phyloP scores from a whole-genome alignment of 139 green algal genomes.

The Volvox reticuliferus region DNA sequence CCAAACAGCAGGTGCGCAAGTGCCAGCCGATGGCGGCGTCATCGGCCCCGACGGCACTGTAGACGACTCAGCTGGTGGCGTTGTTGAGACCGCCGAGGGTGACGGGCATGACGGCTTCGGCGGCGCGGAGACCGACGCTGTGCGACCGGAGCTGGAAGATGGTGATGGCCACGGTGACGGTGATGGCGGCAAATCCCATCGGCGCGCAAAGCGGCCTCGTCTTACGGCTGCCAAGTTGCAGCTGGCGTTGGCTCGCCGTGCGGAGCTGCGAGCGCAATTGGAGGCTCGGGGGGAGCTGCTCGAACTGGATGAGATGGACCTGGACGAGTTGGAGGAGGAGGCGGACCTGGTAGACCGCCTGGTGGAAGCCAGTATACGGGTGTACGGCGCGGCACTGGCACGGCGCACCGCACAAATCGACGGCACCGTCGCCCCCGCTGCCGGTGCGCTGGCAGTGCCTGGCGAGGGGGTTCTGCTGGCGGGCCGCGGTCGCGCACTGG shows the following conservation, averaged over 20 bases:
- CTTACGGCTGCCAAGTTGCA: conserved; percentile 43
- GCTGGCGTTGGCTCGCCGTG: conserved; percentile 26
- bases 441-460: neutral
- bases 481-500: conserved; percentile 4
- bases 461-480: conserved; percentile 24
- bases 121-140: neutral
- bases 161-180: neutral
- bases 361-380: conserved; percentile 44
- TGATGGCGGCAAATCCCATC: neutral
- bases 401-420: neutral
- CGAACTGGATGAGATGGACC: conserved; percentile 47
- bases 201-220: neutral
- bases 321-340: conserved; percentile 50
- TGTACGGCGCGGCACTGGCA: conserved; percentile 14
- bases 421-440: neutral
- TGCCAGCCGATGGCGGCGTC: neutral
- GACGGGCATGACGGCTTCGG: neutral
- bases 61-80: neutral
- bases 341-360: conserved; percentile 32
- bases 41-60: neutral
- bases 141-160: neutral
- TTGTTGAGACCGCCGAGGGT: neutral
- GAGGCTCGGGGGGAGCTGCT: conserved; percentile 30
- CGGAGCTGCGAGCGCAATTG: conserved; percentile 6
- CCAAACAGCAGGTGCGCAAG: no score